Conservation (phyloP, 768 basidiomycete species). For the Erythrobasidium yunnanense region DNA sequence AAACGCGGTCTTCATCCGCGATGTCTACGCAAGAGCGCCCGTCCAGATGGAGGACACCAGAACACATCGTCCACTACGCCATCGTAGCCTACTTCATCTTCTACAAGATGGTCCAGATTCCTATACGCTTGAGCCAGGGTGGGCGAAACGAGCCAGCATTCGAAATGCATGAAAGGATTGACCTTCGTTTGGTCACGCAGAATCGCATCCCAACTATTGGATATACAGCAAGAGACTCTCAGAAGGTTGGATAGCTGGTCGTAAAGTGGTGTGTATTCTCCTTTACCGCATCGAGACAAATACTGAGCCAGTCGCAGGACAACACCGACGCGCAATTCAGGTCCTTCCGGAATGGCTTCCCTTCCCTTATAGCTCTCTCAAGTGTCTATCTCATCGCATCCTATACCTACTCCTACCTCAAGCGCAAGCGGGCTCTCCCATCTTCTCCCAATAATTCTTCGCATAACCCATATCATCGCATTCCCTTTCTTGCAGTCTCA, state of each 20-base stretch:
- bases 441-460: slow-evolving; percentile 37
- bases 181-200: slow-evolving; percentile 46
- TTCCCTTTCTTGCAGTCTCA: slow-evolving; percentile 55
- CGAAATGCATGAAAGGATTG: too few relatives aligned
- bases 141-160: too few relatives aligned
- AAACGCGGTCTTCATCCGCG: not conserved
- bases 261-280: slow-evolving; percentile 55
- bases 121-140: slow-evolving; percentile 63
- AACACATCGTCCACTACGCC: slow-evolving; percentile 67
- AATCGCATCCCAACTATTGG: slow-evolving; percentile 62
- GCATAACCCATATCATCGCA: slow-evolving; percentile 42
- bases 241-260: slow-evolving; percentile 69
- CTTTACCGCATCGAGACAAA: not conserved
- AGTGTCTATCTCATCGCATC: slow-evolving; percentile 53
- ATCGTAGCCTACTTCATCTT: slow-evolving; percentile 51
- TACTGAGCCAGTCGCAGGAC: slow-evolving; percentile 57
- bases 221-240: slow-evolving; percentile 53
- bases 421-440: slow-evolving; percentile 15
- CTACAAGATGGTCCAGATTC: slow-evolving; percentile 65
- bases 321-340: slow-evolving; percentile 85
- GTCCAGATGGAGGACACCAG: slow-evolving; percentile 60
- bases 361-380: slow-evolving; percentile 51
- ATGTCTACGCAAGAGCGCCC: not conserved
- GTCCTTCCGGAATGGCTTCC: slow-evolving; percentile 69
- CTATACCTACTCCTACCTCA: slow-evolving; percentile 45